These are phyloP conservation scores for Amylostereum areolatum DNA, from an alignment of 1,284 basidiomycete species.

Conservation along the genomic window DNA sequence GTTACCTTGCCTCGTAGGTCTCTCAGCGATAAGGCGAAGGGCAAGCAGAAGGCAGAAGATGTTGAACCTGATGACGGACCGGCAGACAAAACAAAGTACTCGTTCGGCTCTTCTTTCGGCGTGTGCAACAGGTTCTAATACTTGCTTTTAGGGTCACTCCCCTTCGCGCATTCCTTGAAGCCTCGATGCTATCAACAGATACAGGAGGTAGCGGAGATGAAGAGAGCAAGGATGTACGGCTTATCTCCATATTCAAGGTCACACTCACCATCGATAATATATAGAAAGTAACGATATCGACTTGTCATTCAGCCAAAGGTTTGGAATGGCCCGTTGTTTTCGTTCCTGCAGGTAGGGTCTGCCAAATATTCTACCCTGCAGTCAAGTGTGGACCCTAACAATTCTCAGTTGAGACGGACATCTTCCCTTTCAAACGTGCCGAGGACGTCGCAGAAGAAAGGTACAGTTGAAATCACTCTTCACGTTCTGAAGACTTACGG, in stretches of 20 bases:
- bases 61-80: not conserved
- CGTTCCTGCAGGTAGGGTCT: conserved; percentile 54
- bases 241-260: not conserved
- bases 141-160: conserved; percentile 48
- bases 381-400: not conserved
- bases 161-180: conserved; percentile 77
- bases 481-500: conserved; percentile 27
- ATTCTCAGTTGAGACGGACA: conserved; percentile 63
- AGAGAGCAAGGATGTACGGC: conserved; percentile 46
- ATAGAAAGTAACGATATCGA: conserved; percentile 82
- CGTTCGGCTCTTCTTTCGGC: not conserved
- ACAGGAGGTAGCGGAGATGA: conserved; percentile 57
- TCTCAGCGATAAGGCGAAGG: conserved; percentile 1
- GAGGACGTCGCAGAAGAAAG: conserved; percentile 82
- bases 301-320: conserved; percentile 89
- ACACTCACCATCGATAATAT: conserved; percentile 4
- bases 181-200: conserved; percentile 83
- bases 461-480: conserved; percentile 28
- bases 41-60: not conserved
- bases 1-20: too few species aligned
- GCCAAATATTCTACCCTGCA: too few species aligned
- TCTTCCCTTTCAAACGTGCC: conserved; percentile 74
- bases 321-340: conserved; percentile 90
- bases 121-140: not conserved
- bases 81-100: conserved; percentile 2